Conservation (phyloP, 1,139 yeast species). For the Scheffersomyces cryptocercus region DNA sequence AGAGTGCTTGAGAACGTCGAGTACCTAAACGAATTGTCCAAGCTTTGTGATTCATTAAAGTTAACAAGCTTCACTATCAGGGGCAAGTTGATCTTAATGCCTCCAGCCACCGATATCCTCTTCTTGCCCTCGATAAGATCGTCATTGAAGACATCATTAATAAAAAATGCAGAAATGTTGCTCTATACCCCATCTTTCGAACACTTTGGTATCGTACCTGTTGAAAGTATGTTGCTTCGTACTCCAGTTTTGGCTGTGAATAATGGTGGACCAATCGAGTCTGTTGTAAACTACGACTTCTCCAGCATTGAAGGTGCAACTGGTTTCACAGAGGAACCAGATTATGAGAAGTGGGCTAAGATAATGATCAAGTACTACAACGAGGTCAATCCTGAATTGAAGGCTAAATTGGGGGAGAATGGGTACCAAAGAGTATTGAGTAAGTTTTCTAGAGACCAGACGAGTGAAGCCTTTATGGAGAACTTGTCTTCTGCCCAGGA, state of each 20-base stretch:
- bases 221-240: conserved; percentile 85
- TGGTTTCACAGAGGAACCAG: conserved; percentile 71
- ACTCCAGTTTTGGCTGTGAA: conserved; percentile 85
- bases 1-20: conserved; percentile 75
- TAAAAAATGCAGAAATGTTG: conserved; percentile 58
- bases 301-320: conserved; percentile 52
- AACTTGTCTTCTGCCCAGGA: conserved; percentile 17
- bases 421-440: conserved; percentile 55
- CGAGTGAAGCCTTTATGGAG: conserved; percentile 53
- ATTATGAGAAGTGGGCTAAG: conserved; percentile 61
- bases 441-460: conserved; percentile 60
- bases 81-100: conserved; percentile 42
- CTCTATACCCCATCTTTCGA: conserved; percentile 89
- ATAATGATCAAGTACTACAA: conserved; percentile 48
- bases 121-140: conserved; percentile 82
- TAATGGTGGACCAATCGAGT: conserved; percentile 92
- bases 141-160: conserved; percentile 61
- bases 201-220: conserved; percentile 97
- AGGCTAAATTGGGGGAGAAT: conserved; percentile 40
- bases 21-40: conserved; percentile 62
- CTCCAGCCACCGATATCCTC: conserved; percentile 51
- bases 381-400: conserved; percentile 28
- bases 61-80: conserved; percentile 51
- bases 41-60: conserved; percentile 45
- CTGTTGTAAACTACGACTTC: conserved; percentile 52